phyloP scores from a whole-genome alignment of 1,284 basidiomycete species.

The Xerocomus nothofagi region DNA sequence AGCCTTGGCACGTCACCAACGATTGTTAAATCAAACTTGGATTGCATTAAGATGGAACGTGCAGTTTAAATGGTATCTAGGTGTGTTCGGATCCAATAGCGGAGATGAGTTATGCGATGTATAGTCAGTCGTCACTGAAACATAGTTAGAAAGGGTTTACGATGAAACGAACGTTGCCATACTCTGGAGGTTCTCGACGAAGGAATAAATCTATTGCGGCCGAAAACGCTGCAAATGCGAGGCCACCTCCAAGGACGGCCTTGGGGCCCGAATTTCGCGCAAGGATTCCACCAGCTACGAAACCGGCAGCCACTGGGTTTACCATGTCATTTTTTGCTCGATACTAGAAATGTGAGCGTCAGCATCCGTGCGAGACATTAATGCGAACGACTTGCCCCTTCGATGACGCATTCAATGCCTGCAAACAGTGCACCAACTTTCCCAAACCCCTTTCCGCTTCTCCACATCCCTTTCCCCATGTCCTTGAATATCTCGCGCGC shows the following conservation, averaged over 20 bases:
- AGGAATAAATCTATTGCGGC: conserved; percentile 86
- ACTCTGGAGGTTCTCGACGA: conserved; percentile 83
- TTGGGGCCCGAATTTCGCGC: conserved; percentile 86
- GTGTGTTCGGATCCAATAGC: too few relatives aligned
- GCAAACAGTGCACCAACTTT: conserved; percentile 94
- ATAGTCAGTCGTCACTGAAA: too few relatives aligned
- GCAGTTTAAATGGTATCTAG: too few relatives aligned
- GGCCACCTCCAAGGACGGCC: conserved; percentile 78
- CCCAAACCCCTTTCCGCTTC: conserved; percentile 88
- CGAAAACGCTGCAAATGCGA: conserved; percentile 91
- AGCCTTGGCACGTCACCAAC: too few relatives aligned
- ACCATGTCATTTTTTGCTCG: conserved; percentile 94
- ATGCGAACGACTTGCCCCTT: conserved; percentile 69
- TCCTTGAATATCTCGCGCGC: conserved; percentile 89
- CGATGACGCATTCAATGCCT: conserved; percentile 93
- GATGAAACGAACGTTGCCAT: too few relatives aligned
- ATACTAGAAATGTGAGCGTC: conserved; percentile 55
- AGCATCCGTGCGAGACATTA: conserved; percentile 2
- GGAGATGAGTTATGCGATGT: too few relatives aligned
- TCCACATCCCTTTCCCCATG: conserved; percentile 93
- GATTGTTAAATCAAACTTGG: too few relatives aligned
- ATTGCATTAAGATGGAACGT: too few relatives aligned
- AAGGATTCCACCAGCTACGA: conserved; percentile 77
- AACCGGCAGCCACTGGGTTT: conserved; percentile 75
- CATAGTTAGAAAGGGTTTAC: too few relatives aligned